Evolutionary conservation across 2,329 filamentous ascomycete genomes (phyloP), one percentile per base, ranked within the genome.

Genomic region (Orbilia brochopaga): DNA sequence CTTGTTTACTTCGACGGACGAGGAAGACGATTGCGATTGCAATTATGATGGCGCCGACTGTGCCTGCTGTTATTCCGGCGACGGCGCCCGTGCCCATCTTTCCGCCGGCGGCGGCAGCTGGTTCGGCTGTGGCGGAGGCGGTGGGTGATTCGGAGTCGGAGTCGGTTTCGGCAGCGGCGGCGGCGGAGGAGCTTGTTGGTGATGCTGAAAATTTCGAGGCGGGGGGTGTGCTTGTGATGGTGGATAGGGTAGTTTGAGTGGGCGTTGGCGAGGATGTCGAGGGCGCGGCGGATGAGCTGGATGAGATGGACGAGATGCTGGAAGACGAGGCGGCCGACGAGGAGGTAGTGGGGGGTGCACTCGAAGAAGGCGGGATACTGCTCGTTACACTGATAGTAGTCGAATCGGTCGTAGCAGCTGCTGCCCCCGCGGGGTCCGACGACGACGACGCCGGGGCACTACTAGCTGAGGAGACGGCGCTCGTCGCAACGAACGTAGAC

Each of bases 21-120:
- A 72, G 42, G 55, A 72, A 72, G 50, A 65, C 32, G 44, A 40
- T 55, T n/a, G 65, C 54, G n/a, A 65, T 57, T 35, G n/a, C 56
- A 24, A 72, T 17, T 6, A 61, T 32, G 3, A 65, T 40, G 19
- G 52, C 61, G 32, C 52, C 67, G 44, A 72, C 53, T 23, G 54
- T 37, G 24, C 67, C 60, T 6, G 37, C 67, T 10, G 67, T 65
- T 17, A 72, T 72, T 27, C 67, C 67, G 0, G 67, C 67, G 35
- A 72, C 65, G 3, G 40, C 55, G 8, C 21, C 30, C 10, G 42
- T 44, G 13, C 48, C 24, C 21, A 63, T 46, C 5, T 44, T 44
- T 10, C 48, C 35, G 8, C 32, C n/a, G 21, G 21, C n/a, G 32
- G 55, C 48, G 3, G 50, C 4, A n/a, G 60, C 15, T 2, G 50